Evolutionary conservation across 1,284 basidiomycete species (phyloP), one percentile per base, ranked within the genome.

Genomic region (Golubevia sp.): DNA sequence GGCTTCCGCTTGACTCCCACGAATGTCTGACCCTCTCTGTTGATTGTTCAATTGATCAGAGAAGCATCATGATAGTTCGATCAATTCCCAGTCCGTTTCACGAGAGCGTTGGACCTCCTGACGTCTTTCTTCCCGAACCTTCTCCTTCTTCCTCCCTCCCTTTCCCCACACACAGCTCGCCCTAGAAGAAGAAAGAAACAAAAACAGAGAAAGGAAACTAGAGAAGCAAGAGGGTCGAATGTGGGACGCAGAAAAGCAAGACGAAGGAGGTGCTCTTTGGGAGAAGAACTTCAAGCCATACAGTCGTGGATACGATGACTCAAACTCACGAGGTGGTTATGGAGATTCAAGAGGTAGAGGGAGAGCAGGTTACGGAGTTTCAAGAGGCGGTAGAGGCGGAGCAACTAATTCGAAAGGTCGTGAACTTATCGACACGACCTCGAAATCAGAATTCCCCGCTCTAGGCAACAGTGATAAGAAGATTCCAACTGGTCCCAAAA

Each of bases 171-270:
- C n/a, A n/a, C 18, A 59, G 58, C 5, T 59, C 13, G 58, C 24
- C 18, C 58, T 50, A 52, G 58, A 59, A 23, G 49, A 53, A 24
- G 58, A 59, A 20, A 48, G 58, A 6, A 49, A 23, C 49, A 59
- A 59, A 24, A 26, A 24, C 25, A 48, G 58, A 53, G 49, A 48
- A 23, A 27, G 58, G 1, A 59, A 59, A 18, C 48, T 59, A 34
- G 49, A 50, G n/a, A 53, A 59, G 20, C 58, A 51, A 30, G 49
- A 59, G 18, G 23, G 48, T 6, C 44, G 58, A 24, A 52, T 38
- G 24, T 59, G 58, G 58, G 58, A 59, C 23, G 55, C 51, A 21
- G 58, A 59, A 25, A 59, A 59, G 49, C 23, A 52, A 44, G 58
- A 59, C 15, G 58, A 59, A n/a, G n/a, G n/a, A n/a, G n/a, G n/a